Conservation (phyloP, 2,329 filamentous ascomycete species). For the Colletotrichum sp. region DNA sequence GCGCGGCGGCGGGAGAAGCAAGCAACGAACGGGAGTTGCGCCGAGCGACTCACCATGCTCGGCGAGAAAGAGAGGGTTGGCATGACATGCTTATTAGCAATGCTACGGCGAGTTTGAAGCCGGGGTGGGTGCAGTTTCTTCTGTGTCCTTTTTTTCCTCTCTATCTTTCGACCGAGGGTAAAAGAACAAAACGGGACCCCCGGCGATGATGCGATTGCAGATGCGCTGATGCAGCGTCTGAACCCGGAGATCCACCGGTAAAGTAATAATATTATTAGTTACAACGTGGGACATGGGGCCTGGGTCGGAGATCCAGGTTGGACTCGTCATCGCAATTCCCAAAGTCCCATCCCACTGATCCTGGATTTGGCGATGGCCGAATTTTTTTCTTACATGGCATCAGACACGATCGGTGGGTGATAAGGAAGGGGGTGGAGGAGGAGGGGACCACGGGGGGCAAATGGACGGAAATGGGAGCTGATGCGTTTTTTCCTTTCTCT, state of each 20-base stretch:
- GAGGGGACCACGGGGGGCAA: neutral
- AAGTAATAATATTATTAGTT: neutral
- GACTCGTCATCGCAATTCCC: constrained; percentile 8
- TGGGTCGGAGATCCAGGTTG: neutral
- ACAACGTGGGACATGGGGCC: neutral
- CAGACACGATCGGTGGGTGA: neutral
- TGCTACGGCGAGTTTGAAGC: neutral
- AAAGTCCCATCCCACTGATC: neutral
- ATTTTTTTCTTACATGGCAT: constrained; percentile 1
- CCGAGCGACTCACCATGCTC: neutral
- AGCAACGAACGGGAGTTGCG: neutral
- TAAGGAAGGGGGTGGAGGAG: neutral
- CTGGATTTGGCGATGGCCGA: neutral
- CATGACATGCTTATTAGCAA: constrained; percentile 1
- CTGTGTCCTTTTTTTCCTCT: neutral
- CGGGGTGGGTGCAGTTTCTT: neutral
- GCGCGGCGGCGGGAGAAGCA: neutral
- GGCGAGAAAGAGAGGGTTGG: neutral
- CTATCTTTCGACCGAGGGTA: neutral
- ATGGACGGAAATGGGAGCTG: neutral
- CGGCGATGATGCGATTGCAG: constrained; percentile 7
- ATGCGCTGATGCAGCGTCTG: neutral
- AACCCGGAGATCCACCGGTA: constrained; percentile 5
- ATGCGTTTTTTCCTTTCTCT: neutral
- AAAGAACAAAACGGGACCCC: neutral